Conservation (phyloP, 176 grass and related monocot genomes). For the Pontederia paniculata region DNA sequence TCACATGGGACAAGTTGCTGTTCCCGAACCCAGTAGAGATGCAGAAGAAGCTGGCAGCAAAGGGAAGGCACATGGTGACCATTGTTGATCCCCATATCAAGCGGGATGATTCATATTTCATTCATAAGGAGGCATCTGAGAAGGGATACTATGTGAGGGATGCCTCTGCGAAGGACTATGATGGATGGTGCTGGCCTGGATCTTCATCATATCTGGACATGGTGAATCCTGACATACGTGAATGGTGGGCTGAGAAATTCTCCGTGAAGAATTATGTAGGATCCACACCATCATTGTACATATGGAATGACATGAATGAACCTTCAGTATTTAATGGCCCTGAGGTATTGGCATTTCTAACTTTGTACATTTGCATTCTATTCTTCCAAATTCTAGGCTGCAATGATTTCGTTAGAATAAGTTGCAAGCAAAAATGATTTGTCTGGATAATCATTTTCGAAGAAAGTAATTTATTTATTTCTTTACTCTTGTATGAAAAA, state of each 20-base stretch:
- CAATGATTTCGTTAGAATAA: no score
- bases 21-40: constrained; percentile 78
- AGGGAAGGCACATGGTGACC: constrained; percentile 86
- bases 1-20: constrained; percentile 66
- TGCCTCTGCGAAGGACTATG: constrained; percentile 55
- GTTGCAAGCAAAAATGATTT: no score
- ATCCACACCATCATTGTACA: constrained; percentile 72
- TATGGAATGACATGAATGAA: constrained; percentile 99
- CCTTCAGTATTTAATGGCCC: constrained; percentile 98
- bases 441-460: no score
- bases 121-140: constrained; percentile 77
- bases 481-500: no score
- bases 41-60: constrained; percentile 62
- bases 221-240: constrained; percentile 81
- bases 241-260: constrained; percentile 95
- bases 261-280: constrained; percentile 67
- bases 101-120: constrained; percentile 46
- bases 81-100: constrained; percentile 95
- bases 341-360: constrained; percentile 35
- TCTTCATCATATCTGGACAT: constrained; percentile 79
- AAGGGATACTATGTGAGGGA: constrained; percentile 95
- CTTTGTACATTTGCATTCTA: not conserved
- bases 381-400: no score
- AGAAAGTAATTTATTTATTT: no score
- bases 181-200: constrained; percentile 97